Percentiles rank a stretch among this genome's conserved stretches.
phyloP scores from a whole-genome alignment of 225 moss, liverwort and hornwort species.

The Lunularia cruciata region DNA sequence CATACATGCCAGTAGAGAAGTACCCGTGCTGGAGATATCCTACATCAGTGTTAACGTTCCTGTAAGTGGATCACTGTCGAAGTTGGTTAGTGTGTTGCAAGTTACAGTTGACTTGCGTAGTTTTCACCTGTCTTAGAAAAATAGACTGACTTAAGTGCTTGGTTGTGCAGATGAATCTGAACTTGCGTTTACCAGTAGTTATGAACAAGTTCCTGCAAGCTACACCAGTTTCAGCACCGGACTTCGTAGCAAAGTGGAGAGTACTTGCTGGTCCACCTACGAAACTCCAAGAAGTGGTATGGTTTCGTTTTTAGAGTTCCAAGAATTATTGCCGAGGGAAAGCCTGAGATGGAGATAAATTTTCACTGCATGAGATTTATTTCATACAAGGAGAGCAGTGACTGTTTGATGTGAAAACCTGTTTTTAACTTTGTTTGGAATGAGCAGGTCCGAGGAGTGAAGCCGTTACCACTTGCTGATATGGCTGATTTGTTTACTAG shows the following conservation, averaged over 20 bases:
- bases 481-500: conserved; percentile 81
- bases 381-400: background rate
- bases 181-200: conserved; percentile 69
- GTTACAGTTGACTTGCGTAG: too few relatives aligned
- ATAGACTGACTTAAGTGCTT: too few relatives aligned
- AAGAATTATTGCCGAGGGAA: background rate
- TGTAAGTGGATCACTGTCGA: conserved; percentile 31
- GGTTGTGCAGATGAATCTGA: conserved; percentile 65
- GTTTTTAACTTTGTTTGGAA: background rate
- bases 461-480: conserved; percentile 77
- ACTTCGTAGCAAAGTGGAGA: conserved; percentile 88
- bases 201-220: conserved; percentile 88
- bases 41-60: conserved; percentile 55
- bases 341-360: background rate
- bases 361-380: background rate
- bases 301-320: background rate
- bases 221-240: conserved; percentile 67
- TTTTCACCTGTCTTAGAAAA: too few relatives aligned
- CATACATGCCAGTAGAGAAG: conserved; percentile 83
- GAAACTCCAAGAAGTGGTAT: conserved; percentile 99
- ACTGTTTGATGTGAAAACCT: background rate
- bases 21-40: conserved; percentile 80
- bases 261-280: conserved; percentile 80
- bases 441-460: conserved; percentile 81
- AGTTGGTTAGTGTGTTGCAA: background rate